phyloP scores from a whole-genome alignment of 306 rosid species.

The Prosopis cineraria region DNA sequence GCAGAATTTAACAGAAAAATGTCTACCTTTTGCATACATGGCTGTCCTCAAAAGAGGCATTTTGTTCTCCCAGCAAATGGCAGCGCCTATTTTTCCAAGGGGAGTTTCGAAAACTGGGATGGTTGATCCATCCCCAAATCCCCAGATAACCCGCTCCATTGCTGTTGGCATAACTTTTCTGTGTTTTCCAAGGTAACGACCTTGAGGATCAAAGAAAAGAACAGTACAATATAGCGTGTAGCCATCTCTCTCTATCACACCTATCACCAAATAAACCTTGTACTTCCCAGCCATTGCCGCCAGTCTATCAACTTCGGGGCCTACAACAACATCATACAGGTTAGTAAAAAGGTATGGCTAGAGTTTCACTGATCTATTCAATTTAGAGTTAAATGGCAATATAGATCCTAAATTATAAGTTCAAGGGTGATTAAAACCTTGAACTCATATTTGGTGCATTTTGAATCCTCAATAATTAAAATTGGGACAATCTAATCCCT shows the following conservation, averaged over 20 bases:
- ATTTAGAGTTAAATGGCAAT: too few relatives aligned
- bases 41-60: conserved; percentile 94
- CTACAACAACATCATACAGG: conserved; percentile 42
- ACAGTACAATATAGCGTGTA: conserved; percentile 88
- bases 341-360: not conserved
- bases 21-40: conserved; percentile 88
- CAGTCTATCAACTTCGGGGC: conserved; percentile 90
- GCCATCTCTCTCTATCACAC: conserved; percentile 93
- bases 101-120: conserved; percentile 90
- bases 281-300: conserved; percentile 96
- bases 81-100: conserved; percentile 91
- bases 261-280: conserved; percentile 81
- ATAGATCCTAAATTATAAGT: too few relatives aligned
- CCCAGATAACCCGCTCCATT: conserved; percentile 87
- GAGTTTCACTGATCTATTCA: not conserved
- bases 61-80: conserved; percentile 91
- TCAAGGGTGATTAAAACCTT: too few relatives aligned
- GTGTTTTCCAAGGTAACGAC: conserved; percentile 88
- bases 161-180: conserved; percentile 91
- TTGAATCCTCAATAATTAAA: too few relatives aligned
- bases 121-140: conserved; percentile 95
- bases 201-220: conserved; percentile 88
- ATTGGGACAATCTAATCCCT: too few relatives aligned
- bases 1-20: not conserved
- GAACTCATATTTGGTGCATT: too few relatives aligned